phyloP scores from a whole-genome alignment of 164 flowering plant genomes.

The Paratinospora sagittata region DNA sequence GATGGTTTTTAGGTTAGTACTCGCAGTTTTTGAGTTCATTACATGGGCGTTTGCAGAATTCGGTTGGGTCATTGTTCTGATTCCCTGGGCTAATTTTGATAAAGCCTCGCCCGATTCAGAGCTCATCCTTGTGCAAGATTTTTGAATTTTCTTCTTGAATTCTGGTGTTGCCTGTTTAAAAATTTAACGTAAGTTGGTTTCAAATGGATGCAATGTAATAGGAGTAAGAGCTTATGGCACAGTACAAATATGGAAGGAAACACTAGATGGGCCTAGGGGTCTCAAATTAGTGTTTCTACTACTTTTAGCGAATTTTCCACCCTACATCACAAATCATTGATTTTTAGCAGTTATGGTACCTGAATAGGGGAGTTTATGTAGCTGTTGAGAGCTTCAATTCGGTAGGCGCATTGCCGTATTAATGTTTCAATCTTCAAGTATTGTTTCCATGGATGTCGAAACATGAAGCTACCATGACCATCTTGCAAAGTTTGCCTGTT shows the following conservation, averaged over 20 bases:
- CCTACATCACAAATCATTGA: too few species aligned
- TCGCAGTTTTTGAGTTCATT: slow-evolving; percentile 28
- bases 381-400: slow-evolving; percentile 51
- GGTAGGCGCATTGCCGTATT: slow-evolving; percentile 61
- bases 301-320: too few species aligned
- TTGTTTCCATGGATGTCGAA: slow-evolving; percentile 79
- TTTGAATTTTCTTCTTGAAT: slow-evolving; percentile 35
- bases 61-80: slow-evolving; percentile 34
- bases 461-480: slow-evolving; percentile 64
- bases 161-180: slow-evolving; percentile 32
- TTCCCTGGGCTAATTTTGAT: slow-evolving; percentile 32
- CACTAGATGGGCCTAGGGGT: too few species aligned
- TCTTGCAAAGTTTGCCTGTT: slow-evolving; percentile 77
- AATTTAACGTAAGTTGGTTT: too few species aligned
- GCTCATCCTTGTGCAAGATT: slow-evolving; percentile 38
- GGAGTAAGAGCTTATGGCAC: too few species aligned
- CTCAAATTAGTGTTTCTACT: too few species aligned
- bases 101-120: slow-evolving; percentile 40
- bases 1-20: slow-evolving; percentile 29
- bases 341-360: too few species aligned
- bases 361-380: slow-evolving; percentile 38
- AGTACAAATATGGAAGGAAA: too few species aligned
- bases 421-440: slow-evolving; percentile 55
- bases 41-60: slow-evolving; percentile 24
- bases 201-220: too few species aligned